Evolutionary conservation across 306 rosid species (phyloP), one percentile per base, ranked within the genome.

Genomic region (Quercus ilex): DNA sequence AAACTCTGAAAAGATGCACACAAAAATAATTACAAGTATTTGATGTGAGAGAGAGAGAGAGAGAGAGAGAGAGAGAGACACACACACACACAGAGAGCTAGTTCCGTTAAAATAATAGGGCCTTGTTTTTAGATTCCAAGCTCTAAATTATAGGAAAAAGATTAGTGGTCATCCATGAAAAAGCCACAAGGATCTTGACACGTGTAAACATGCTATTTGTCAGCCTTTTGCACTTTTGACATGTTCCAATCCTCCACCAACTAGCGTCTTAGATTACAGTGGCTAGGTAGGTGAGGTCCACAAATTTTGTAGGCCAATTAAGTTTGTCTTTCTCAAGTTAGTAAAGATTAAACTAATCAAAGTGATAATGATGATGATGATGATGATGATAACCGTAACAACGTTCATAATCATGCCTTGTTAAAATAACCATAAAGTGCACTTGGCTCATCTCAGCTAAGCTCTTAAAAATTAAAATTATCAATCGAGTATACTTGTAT

Each of bases 211-310:
- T 0, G 19, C 55, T 7, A 80, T 76, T 76, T 78, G 49, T 4
- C 6, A 10, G 14, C 57, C 14, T 58, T 3, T 64, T 76, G 73
- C 73, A 76, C 84, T 72, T 84, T 76, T 78, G 71, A 46, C 78
- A 64, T 80, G 69, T n/a, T 55, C 76, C 21, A 65, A 46, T 70
- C 58, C 62, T 80, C 58, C 14, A 79, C 74, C 80, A 78, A 52
- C 53, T 5, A 23, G 73, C 51, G 73, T 55, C 79, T 80, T 20
- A 25, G 56, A 59, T 71, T 13, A 12, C 64, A 57, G 58, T 51
- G 70, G 79, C 57, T 26, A 64, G 58, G 33, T 75, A 58, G 71
- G 65, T 33, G 71, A 58, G 71, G 79, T 52, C 82, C 77, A 68
- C 74, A 71, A 53, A 21, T 38, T n/a, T 73, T 67, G 12, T 8